A percentile compares a stretch with the other conserved stretches of the same genome.
phyloP scores from a whole-genome alignment of 2,329 filamentous ascomycete genomes.

The Atkinsonella texensis region DNA sequence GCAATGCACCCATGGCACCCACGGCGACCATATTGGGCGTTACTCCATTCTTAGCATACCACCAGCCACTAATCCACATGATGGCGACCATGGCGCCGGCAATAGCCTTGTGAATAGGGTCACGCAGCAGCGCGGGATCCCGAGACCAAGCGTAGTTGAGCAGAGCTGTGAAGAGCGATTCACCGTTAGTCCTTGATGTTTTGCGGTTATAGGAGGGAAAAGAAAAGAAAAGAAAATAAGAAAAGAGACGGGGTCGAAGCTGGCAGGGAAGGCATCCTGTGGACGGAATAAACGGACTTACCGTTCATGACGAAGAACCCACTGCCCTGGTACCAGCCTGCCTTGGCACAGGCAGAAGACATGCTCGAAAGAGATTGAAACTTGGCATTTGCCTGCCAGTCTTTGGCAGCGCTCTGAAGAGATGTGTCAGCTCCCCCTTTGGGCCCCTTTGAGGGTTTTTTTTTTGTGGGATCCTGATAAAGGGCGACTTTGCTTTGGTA shows the following conservation, averaged over 20 bases:
- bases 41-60: constrained; percentile 8
- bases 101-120: constrained; percentile 8
- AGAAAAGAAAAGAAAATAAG: not conserved
- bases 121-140: constrained; percentile 8
- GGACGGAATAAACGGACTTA: not conserved
- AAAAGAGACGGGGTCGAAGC: too few species aligned
- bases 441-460: not conserved
- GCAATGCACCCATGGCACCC: constrained; percentile 6
- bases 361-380: constrained; percentile 7
- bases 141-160: constrained; percentile 10
- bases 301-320: constrained; percentile 9
- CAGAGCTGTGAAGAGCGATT: constrained; percentile 3
- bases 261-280: not conserved
- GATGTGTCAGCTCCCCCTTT: too few species aligned
- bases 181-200: not conserved
- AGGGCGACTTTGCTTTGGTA: not conserved
- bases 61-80: constrained; percentile 7
- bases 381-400: constrained; percentile 9
- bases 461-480: too few species aligned
- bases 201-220: not conserved
- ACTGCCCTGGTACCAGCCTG: constrained; percentile 10
- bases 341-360: constrained; percentile 6
- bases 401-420: constrained; percentile 6
- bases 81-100: constrained; percentile 8
- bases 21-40: constrained; percentile 5